phyloP scores from a whole-genome alignment of 1,284 basidiomycete species.

The Cystobasidium sp. region DNA sequence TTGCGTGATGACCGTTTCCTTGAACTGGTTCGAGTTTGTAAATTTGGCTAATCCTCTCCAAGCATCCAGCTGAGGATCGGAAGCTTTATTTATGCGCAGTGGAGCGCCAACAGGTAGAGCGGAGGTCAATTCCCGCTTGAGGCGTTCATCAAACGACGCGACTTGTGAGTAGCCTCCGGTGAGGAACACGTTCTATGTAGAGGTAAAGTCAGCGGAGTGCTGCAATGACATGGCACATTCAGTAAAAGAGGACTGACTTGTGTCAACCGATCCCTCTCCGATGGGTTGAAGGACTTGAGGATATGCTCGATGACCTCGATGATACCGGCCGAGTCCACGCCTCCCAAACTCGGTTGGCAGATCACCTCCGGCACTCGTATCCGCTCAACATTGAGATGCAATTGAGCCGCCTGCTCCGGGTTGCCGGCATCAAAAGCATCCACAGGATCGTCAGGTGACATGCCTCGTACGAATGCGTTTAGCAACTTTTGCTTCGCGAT shows the following conservation, averaged over 20 bases:
- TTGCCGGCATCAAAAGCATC: slow-evolving; percentile 63
- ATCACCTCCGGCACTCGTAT: slow-evolving; percentile 91
- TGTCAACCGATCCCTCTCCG: slow-evolving; percentile 68
- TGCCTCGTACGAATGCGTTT: slow-evolving; percentile 71
- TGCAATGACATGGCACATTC: slow-evolving; percentile 1
- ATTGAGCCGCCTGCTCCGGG: slow-evolving; percentile 69
- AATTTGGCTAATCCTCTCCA: slow-evolving; percentile 43
- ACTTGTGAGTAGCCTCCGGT: slow-evolving; percentile 81
- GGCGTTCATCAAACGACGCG: slow-evolving; percentile 70
- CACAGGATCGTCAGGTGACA: slow-evolving; percentile 65
- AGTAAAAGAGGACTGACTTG: slow-evolving; percentile 55
- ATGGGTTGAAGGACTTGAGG: slow-evolving; percentile 74
- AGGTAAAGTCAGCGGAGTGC: slow-evolving; percentile 38
- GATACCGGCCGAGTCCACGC: slow-evolving; percentile 90
- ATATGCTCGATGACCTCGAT: slow-evolving; percentile 87
- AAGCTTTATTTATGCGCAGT: slow-evolving; percentile 65
- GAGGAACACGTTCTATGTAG: slow-evolving; percentile 79
- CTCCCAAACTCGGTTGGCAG: slow-evolving; percentile 91
- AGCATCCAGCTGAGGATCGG: slow-evolving; percentile 58
- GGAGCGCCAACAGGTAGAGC: slow-evolving; percentile 81
- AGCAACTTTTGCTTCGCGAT: slow-evolving; percentile 81
- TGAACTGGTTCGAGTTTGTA: slow-evolving; percentile 68
- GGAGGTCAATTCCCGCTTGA: slow-evolving; percentile 73
- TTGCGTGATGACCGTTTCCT: slow-evolving; percentile 66
- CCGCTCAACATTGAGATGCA: slow-evolving; percentile 92